Percentiles rank a stretch among this genome's conserved stretches.
Conservation (phyloP, 2,329 filamentous ascomycete genomes). For the Alternaria viburni region DNA sequence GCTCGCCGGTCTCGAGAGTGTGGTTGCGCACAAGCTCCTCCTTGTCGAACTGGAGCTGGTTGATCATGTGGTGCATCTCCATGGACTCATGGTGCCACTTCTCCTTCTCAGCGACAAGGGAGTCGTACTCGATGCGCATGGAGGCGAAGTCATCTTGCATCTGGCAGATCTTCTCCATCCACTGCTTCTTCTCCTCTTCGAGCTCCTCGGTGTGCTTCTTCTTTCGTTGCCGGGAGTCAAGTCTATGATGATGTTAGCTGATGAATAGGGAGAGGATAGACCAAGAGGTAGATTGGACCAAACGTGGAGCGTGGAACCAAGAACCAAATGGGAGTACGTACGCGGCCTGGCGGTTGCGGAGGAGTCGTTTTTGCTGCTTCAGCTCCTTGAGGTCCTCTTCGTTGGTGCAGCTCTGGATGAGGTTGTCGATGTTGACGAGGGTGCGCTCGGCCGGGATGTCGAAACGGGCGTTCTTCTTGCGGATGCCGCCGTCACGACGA, state of each 20-base stretch:
- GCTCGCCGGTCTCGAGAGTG: constrained; percentile 86
- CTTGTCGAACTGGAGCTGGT: constrained; percentile 81
- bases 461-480: constrained; percentile 99
- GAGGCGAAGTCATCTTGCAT: constrained; percentile 79
- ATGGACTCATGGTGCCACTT: constrained; percentile 76
- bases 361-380: constrained; percentile 94
- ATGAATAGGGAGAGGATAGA: constrained; percentile 33
- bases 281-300: constrained; percentile 42
- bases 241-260: constrained; percentile 61
- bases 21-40: constrained; percentile 88
- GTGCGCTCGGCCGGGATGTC: constrained; percentile 95
- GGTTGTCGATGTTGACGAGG: constrained; percentile 89
- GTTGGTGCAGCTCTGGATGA: constrained; percentile 86
- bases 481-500: constrained; percentile 81
- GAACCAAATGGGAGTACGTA: constrained; percentile 63
- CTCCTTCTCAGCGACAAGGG: constrained; percentile 61
- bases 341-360: constrained; percentile 96
- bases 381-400: constrained; percentile 96
- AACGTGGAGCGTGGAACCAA: constrained; percentile 38
- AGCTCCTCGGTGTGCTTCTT: constrained; percentile 97
- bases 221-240: constrained; percentile 96
- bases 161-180: constrained; percentile 74
- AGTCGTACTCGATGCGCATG: constrained; percentile 67
- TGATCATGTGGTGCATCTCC: constrained; percentile 75
- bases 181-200: constrained; percentile 96